Evolutionary conservation across 768 basidiomycete genomes (phyloP).

Genomic region (Mycena rosella): DNA sequence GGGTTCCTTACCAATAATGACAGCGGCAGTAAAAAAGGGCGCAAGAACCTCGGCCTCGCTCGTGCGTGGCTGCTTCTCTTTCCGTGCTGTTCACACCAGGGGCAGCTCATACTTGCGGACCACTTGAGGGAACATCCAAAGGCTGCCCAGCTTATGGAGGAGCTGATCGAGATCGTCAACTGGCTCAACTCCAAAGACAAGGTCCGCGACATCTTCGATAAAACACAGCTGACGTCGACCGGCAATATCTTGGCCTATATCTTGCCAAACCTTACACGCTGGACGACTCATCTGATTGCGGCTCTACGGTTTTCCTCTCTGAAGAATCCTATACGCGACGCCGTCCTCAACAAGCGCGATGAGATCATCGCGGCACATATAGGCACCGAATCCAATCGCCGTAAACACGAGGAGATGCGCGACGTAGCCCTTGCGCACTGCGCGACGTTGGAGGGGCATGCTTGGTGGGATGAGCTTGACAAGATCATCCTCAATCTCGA

Average conservation of each 20-base stretch:
- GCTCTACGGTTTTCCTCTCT: slow-evolving; percentile 16
- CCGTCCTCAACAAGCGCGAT: slow-evolving; percentile 14
- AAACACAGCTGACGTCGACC: not conserved
- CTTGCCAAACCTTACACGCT: slow-evolving; percentile 30
- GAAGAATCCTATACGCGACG: slow-evolving; percentile 13
- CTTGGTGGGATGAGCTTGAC: slow-evolving; percentile 18
- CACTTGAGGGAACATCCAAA: not conserved
- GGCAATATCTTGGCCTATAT: no score
- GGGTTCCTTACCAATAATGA: slow-evolving; percentile 42
- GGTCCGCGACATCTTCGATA: slow-evolving; percentile 16
- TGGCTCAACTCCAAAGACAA: slow-evolving; percentile 5
- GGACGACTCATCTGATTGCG: slow-evolving; percentile 34
- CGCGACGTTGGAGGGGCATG: not conserved
- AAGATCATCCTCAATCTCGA: not conserved
- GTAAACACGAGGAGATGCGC: not conserved
- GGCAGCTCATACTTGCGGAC: slow-evolving; percentile 38
- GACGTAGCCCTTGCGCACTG: slow-evolving; percentile 6
- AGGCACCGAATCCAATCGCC: slow-evolving; percentile 10
- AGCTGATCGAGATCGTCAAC: not conserved
- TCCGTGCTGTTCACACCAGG: slow-evolving; percentile 44
- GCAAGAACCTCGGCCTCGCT: slow-evolving; percentile 40
- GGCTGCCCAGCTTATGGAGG: not conserved
- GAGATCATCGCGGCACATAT: slow-evolving; percentile 26
- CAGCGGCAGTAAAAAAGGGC: slow-evolving; percentile 43
- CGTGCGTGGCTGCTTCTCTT: slow-evolving; percentile 38